Conservation (phyloP, 2,329 filamentous ascomycete genomes). For the Cladosporium phlei region DNA sequence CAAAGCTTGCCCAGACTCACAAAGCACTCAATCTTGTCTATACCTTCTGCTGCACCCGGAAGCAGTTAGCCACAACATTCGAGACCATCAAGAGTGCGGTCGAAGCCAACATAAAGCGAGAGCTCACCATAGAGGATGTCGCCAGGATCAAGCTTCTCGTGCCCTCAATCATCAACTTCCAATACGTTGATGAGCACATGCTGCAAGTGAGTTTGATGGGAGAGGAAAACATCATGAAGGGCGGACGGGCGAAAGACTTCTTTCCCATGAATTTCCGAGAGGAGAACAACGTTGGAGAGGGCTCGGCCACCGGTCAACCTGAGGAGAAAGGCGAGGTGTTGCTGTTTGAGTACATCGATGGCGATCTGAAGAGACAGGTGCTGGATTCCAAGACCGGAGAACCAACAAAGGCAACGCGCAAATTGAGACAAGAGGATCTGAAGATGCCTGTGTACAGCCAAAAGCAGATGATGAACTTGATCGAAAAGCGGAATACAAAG, state of each 20-base stretch:
- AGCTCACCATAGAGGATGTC: constrained; percentile 70
- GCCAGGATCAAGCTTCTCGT: constrained; percentile 74
- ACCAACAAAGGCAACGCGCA: constrained; percentile 61
- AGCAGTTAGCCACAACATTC: constrained; percentile 86
- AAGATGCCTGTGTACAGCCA: constrained; percentile 92
- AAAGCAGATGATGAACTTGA: constrained; percentile 82
- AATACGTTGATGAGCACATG: constrained; percentile 79
- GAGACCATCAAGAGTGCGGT: constrained; percentile 82
- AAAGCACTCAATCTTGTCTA: constrained; percentile 86
- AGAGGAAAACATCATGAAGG: constrained; percentile 61
- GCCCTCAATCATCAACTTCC: constrained; percentile 73
- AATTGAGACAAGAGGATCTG: constrained; percentile 69
- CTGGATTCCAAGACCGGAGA: constrained; percentile 68
- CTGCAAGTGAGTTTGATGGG: constrained; percentile 75
- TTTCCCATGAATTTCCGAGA: constrained; percentile 36
- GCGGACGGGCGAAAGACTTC: constrained; percentile 50
- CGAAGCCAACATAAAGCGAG: constrained; percentile 70
- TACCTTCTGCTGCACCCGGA: constrained; percentile 90
- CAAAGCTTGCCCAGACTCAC: constrained; percentile 68
- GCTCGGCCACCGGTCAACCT: constrained; percentile 8
- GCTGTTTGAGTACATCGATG: constrained; percentile 89
- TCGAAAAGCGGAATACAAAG: constrained; percentile 82
- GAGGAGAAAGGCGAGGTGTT: constrained; percentile 59
- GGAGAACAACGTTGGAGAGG: constrained; percentile 33
- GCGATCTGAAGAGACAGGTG: constrained; percentile 79